Conservation (phyloP, 768 basidiomycete species). For the Mycena sanguinolenta region DNA sequence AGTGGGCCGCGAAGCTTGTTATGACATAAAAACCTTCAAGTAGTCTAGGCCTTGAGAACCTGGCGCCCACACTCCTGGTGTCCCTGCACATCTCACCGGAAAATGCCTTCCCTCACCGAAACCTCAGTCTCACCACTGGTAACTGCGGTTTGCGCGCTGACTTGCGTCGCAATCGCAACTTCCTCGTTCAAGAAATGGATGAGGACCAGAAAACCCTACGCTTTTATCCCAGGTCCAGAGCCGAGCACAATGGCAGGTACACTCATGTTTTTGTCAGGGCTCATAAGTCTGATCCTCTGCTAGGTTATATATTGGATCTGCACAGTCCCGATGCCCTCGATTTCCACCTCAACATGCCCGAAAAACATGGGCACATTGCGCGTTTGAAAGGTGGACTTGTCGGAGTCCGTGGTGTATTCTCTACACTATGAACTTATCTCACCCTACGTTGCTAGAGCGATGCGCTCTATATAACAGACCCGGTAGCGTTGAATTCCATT, state of each 20-base stretch:
- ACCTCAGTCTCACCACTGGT: slow-evolving; percentile 2
- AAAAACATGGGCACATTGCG: slow-evolving; percentile 41
- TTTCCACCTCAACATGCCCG: slow-evolving; percentile 41
- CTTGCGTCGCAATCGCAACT: slow-evolving; percentile 7
- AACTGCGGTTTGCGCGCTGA: neutral
- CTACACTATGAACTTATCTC: neutral
- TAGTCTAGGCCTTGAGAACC: no score
- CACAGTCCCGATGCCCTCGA: slow-evolving; percentile 39
- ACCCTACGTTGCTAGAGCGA: slow-evolving; percentile 30
- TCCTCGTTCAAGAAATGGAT: slow-evolving; percentile 20
- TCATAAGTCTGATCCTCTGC: neutral
- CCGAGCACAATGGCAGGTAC: neutral
- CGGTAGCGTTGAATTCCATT: slow-evolving; percentile 41
- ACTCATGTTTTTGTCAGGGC: neutral
- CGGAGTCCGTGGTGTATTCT: slow-evolving; percentile 27
- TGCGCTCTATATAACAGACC: slow-evolving; percentile 44
- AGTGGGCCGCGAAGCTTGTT: no score
- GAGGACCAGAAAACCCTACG: slow-evolving; percentile 18
- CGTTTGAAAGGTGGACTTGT: slow-evolving; percentile 37
- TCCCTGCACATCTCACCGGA: neutral
- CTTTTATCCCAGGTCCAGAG: slow-evolving; percentile 17
- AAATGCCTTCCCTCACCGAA: neutral
- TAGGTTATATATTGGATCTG: slow-evolving; percentile 41
- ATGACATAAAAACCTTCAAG: no score
- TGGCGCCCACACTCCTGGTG: no score